Percentiles rank a stretch among this genome's conserved stretches.
phyloP scores from a whole-genome alignment of 345 rosid species.

The Populus tremula region DNA sequence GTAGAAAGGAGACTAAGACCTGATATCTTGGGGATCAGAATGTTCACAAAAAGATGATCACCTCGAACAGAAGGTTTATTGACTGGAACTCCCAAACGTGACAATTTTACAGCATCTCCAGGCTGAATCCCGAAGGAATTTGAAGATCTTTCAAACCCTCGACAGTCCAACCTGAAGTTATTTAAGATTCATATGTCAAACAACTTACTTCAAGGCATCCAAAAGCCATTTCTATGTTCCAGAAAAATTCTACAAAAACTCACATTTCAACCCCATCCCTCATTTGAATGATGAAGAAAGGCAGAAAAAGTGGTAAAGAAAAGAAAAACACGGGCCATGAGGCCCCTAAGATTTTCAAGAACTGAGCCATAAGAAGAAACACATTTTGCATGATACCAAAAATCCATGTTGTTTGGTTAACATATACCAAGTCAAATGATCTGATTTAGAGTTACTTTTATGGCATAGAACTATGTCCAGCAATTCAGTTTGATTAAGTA shows the following conservation, averaged over 20 bases:
- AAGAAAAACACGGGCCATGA: no score
- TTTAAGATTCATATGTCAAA: slow-evolving; percentile 11
- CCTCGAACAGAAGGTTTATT: slow-evolving; percentile 69
- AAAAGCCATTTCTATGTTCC: background rate
- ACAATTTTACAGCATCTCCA: slow-evolving; percentile 63
- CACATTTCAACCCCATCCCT: background rate
- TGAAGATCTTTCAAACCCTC: slow-evolving; percentile 70
- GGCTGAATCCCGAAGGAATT: slow-evolving; percentile 87
- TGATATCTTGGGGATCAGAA: slow-evolving; percentile 71
- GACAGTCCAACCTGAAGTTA: slow-evolving; percentile 75
- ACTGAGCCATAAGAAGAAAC: background rate
- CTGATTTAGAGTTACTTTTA: background rate
- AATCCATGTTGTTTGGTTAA: background rate
- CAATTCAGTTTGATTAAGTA: background rate
- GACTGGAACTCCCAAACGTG: slow-evolving; percentile 79
- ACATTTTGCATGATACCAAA: no score
- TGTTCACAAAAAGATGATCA: slow-evolving; percentile 72
- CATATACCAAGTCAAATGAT: background rate
- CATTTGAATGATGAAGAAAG: background rate
- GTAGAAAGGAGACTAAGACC: slow-evolving; percentile 37
- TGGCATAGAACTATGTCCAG: background rate
- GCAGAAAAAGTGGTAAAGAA: no score
- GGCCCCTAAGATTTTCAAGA: no score
- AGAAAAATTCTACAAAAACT: background rate
- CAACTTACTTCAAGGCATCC: background rate